A percentile compares a stretch with the other conserved stretches of the same genome.
These are phyloP conservation scores for Cajanus cajan DNA, from an alignment of 306 rosid genomes.

Conservation along the genomic window DNA sequence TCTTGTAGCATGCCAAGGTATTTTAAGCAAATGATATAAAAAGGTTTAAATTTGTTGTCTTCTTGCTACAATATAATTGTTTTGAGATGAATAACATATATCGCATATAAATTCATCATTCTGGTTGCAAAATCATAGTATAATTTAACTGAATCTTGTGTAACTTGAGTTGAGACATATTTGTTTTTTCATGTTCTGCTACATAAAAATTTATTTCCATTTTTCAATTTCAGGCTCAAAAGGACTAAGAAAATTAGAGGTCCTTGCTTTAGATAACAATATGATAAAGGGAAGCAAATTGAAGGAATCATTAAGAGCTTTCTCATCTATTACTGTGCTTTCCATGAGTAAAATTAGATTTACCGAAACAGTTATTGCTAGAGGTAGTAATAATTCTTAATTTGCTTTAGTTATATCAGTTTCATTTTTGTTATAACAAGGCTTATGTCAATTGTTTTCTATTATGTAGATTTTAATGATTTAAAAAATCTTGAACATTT, in stretches of 20 bases:
- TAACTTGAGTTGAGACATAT: too few species aligned
- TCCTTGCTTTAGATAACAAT: not conserved
- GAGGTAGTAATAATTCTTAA: not conserved
- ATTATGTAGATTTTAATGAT: not conserved
- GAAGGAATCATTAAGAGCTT: constrained; percentile 2
- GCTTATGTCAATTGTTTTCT: not conserved
- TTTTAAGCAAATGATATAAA: not conserved
- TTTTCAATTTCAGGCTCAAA: not conserved
- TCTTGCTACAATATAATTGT: too few species aligned
- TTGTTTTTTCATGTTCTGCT: not conserved
- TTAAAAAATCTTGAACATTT: constrained; percentile 6
- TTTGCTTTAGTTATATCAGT: not conserved
- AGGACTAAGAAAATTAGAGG: not conserved
- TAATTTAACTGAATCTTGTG: too few species aligned
- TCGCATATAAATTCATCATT: too few species aligned
- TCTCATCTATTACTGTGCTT: constrained; percentile 1
- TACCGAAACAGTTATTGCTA: not conserved
- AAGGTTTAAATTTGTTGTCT: too few species aligned
- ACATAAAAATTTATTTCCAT: not conserved
- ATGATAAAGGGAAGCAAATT: constrained; percentile 12
- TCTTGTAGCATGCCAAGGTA: not conserved
- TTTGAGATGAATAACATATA: too few species aligned
- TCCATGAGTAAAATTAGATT: not conserved
- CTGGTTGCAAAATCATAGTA: too few species aligned
- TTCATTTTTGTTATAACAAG: not conserved